A percentile compares a stretch with the other conserved stretches of the same genome.
Conservation (phyloP, 257 asterid genomes). For the Capsicum chinense region DNA sequence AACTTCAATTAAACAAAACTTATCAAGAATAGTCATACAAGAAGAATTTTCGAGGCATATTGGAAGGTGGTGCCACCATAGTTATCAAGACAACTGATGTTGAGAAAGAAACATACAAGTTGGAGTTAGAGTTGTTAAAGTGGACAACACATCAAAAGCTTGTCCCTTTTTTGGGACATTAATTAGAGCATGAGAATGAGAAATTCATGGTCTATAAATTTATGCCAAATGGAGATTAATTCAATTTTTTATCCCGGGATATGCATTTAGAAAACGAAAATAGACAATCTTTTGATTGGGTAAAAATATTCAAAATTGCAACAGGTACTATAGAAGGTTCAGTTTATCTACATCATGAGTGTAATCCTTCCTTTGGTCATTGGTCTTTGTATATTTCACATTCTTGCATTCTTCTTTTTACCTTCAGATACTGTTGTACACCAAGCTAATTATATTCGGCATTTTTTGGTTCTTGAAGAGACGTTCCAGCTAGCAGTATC, state of each 20-base stretch:
- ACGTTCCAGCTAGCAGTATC: slow-evolving; percentile 79
- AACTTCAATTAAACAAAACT: slow-evolving; percentile 54
- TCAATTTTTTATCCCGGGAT: slow-evolving; percentile 50
- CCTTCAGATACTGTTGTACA: background rate
- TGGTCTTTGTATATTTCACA: slow-evolving; percentile 47
- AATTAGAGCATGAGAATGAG: slow-evolving; percentile 63
- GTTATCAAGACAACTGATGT: slow-evolving; percentile 63
- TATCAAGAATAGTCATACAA: slow-evolving; percentile 70
- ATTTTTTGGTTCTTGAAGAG: slow-evolving; percentile 49
- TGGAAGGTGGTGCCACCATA: slow-evolving; percentile 51
- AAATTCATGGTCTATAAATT: slow-evolving; percentile 61
- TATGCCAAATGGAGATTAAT: slow-evolving; percentile 69
- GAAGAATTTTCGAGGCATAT: slow-evolving; percentile 57
- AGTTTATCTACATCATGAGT: slow-evolving; percentile 70
- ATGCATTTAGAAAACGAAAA: slow-evolving; percentile 42
- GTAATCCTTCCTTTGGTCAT: slow-evolving; percentile 71
- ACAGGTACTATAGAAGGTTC: slow-evolving; percentile 76
- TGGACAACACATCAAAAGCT: slow-evolving; percentile 55
- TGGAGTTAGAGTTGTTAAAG: slow-evolving; percentile 57
- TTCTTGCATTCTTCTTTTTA: background rate
- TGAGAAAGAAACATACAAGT: slow-evolving; percentile 44
- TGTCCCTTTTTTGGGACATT: slow-evolving; percentile 69
- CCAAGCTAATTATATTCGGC: slow-evolving; percentile 27
- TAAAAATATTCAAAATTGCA: slow-evolving; percentile 74
- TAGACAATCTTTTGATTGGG: slow-evolving; percentile 77